A percentile compares a stretch with the other conserved stretches of the same genome.
Evolutionary conservation across 2,329 filamentous ascomycete genomes (phyloP).

Genomic region (Ophiostoma piceae): DNA sequence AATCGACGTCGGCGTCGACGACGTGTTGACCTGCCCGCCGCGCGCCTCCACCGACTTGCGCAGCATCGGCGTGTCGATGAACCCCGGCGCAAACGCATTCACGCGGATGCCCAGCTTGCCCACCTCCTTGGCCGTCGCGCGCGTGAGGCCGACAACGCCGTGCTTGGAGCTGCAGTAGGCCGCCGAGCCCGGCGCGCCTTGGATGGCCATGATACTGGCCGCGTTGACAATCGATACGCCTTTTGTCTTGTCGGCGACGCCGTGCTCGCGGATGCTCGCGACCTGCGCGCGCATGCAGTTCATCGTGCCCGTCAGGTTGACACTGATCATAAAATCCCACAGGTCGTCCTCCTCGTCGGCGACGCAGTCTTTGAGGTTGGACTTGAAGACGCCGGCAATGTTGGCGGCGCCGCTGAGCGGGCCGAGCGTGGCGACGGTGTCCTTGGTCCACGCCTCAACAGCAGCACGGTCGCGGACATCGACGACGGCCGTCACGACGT

Average conservation of each 20-base stretch:
- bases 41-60: conserved; percentile 15
- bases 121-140: conserved; percentile 36
- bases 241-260: conserved; percentile 5
- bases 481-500: background rate
- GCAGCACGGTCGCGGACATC: background rate
- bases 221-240: conserved; percentile 26
- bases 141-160: conserved; percentile 38
- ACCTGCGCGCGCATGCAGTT: conserved; percentile 42
- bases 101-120: conserved; percentile 42
- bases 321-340: conserved; percentile 45
- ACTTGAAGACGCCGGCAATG: conserved; percentile 46
- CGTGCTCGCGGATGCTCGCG: conserved; percentile 21
- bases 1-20: conserved; percentile 32
- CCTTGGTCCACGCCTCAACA: conserved; percentile 40
- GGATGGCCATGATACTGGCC: conserved; percentile 25
- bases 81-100: conserved; percentile 33
- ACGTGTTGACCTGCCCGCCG: conserved; percentile 32
- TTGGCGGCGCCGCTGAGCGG: conserved; percentile 53
- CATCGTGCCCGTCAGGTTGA: conserved; percentile 50
- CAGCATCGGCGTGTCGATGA: conserved; percentile 25
- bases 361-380: conserved; percentile 39
- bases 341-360: conserved; percentile 44
- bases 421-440: conserved; percentile 45
- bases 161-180: conserved; percentile 39
- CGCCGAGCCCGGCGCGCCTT: conserved; percentile 35